Percentiles rank a stretch among this genome's conserved stretches.
Evolutionary conservation across 805 yeast genomes (phyloP).

Genomic region (Hanseniaspora clermontiae): DNA sequence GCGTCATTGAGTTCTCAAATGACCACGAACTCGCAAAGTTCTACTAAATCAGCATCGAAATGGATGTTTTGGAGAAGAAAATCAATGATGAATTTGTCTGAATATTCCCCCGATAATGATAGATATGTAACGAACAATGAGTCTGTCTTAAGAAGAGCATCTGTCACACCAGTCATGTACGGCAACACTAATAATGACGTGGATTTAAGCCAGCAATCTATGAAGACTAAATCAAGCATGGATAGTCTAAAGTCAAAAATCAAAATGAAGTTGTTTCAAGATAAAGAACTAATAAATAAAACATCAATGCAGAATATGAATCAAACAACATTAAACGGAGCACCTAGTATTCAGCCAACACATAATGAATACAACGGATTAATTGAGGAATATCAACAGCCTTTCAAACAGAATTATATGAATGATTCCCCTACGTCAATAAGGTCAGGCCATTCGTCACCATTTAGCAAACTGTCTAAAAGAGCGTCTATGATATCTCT

Average conservation of each 20-base stretch:
- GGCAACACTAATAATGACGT: neutral
- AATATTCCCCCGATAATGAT: neutral
- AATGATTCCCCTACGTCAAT: constrained; percentile 4
- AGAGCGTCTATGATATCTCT: constrained; percentile 9
- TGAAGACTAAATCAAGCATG: constrained; percentile 9
- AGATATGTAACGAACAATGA: neutral
- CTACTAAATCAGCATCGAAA: constrained; percentile 7
- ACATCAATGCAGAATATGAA: neutral
- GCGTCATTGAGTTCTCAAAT: constrained; percentile 18
- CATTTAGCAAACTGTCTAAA: neutral
- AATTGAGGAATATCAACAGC: neutral
- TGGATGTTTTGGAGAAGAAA: constrained; percentile 30
- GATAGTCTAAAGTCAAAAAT: constrained; percentile 11
- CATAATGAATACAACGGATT: neutral
- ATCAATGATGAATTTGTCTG: constrained; percentile 11
- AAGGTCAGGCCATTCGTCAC: neutral
- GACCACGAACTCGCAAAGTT: constrained; percentile 14
- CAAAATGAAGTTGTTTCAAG: constrained; percentile 10
- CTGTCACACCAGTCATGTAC: neutral
- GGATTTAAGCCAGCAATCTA: neutral
- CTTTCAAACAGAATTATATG: neutral
- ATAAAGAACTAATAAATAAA: neutral
- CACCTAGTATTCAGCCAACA: neutral
- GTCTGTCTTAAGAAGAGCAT: neutral
- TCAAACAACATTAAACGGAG: neutral